Conservation (phyloP, 768 basidiomycete species). For the Dictyophora rubrovolvata region DNA sequence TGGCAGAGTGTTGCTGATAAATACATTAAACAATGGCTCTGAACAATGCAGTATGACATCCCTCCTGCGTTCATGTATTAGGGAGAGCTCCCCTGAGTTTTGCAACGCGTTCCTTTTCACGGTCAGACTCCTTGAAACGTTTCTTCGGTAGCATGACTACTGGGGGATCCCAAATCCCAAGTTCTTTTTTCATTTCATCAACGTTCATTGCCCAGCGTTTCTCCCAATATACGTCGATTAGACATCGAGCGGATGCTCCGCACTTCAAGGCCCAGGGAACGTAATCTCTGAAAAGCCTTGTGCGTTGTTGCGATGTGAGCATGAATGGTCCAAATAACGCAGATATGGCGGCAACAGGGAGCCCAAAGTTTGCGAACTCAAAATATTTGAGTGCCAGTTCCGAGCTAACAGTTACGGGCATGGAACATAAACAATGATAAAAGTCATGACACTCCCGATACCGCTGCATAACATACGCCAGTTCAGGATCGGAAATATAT, state of each 20-base stretch:
- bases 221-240: slow-evolving; percentile 95
- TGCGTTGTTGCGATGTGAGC: slow-evolving; percentile 36
- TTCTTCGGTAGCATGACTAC: slow-evolving; percentile 59
- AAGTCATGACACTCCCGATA: slow-evolving; percentile 98
- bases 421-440: slow-evolving; percentile 82
- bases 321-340: slow-evolving; percentile 72
- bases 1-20: not conserved
- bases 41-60: not conserved
- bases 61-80: not conserved
- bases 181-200: slow-evolving; percentile 71
- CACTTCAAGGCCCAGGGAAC: slow-evolving; percentile 88
- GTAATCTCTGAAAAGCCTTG: slow-evolving; percentile 64
- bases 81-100: not conserved
- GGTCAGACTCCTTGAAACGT: slow-evolving; percentile 47
- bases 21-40: not conserved
- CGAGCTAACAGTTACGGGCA: slow-evolving; percentile 83
- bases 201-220: slow-evolving; percentile 81
- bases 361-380: slow-evolving; percentile 83
- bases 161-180: slow-evolving; percentile 81
- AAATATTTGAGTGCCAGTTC: slow-evolving; percentile 94
- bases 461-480: slow-evolving; percentile 96
- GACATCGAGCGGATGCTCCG: slow-evolving; percentile 59
- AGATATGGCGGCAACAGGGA: slow-evolving; percentile 80
- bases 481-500: slow-evolving; percentile 89
- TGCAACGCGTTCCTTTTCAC: slow-evolving; percentile 17